Conservation (phyloP, 148 eudicot genomes). For the Spergularia bocconei region DNA sequence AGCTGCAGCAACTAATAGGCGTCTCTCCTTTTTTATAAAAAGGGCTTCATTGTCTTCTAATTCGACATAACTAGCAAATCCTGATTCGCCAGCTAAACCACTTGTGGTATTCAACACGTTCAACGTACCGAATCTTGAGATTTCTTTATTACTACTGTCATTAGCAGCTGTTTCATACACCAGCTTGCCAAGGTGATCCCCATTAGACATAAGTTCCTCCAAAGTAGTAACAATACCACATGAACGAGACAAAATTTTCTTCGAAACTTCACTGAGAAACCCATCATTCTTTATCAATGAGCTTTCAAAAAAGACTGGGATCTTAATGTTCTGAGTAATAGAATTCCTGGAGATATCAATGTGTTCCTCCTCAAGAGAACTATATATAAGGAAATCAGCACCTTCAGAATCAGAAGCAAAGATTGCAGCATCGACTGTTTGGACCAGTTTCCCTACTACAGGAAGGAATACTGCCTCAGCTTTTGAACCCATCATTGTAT, state of each 20-base stretch:
- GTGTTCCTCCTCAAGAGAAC: constrained; percentile 30
- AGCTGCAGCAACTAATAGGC: constrained; percentile 59
- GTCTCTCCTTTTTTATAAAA: constrained; percentile 63
- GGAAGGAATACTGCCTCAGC: constrained; percentile 85
- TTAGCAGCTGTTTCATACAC: constrained; percentile 30
- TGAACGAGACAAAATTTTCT: constrained; percentile 52
- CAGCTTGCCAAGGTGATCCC: constrained; percentile 48
- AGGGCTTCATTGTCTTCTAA: constrained; percentile 64
- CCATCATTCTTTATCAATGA: constrained; percentile 32
- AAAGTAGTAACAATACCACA: constrained; percentile 72
- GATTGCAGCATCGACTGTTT: constrained; percentile 61
- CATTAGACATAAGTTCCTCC: constrained; percentile 48
- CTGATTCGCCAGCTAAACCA: constrained; percentile 41
- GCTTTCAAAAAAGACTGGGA: constrained; percentile 61
- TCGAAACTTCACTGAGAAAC: constrained; percentile 26
- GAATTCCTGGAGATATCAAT: constrained; percentile 35
- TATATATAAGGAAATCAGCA: constrained; percentile 82
- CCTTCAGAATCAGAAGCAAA: constrained; percentile 86
- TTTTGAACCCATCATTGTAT: constrained; percentile 71
- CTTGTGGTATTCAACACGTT: constrained; percentile 35
- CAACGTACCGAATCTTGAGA: constrained; percentile 28
- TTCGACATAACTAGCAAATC: constrained; percentile 45
- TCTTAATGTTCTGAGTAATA: constrained; percentile 45
- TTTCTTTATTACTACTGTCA: constrained; percentile 21
- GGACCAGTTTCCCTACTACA: constrained; percentile 72